These are phyloP conservation scores for Leccinellum albellum DNA, from an alignment of 768 basidiomycete genomes.

Conservation along the genomic window DNA sequence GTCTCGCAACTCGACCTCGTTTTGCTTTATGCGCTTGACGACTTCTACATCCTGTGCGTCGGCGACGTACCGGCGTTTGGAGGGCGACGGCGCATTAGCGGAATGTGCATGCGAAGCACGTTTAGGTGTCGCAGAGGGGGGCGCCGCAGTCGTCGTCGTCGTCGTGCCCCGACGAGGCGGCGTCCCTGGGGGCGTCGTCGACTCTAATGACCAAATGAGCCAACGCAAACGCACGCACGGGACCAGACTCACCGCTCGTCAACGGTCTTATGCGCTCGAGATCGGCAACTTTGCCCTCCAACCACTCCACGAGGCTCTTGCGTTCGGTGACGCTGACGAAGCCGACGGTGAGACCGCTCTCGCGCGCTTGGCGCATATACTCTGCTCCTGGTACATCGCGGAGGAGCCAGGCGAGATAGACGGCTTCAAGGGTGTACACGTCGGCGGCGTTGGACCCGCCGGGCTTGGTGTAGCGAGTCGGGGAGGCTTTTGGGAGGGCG, in stretches of 20 bases:
- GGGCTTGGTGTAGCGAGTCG: constrained; percentile 77
- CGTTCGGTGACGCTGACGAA: constrained; percentile 87
- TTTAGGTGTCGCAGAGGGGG: constrained; percentile 13
- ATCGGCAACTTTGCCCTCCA: constrained; percentile 51
- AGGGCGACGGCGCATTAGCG: constrained; percentile 38
- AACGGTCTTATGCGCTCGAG: constrained; percentile 25
- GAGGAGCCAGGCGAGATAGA: constrained; percentile 82
- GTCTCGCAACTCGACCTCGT: constrained; percentile 78
- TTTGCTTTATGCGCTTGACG: constrained; percentile 76
- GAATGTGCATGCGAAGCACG: constrained; percentile 20
- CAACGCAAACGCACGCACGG: background rate
- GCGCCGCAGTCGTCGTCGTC: background rate
- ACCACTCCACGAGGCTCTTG: constrained; percentile 81
- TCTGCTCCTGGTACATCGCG: constrained; percentile 73
- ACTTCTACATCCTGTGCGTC: constrained; percentile 76
- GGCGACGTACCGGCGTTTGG: constrained; percentile 75
- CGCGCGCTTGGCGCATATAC: constrained; percentile 84
- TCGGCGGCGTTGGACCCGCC: constrained; percentile 42
- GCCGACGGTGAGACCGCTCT: constrained; percentile 65
- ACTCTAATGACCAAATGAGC: constrained; percentile 30
- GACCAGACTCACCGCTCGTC: constrained; percentile 16
- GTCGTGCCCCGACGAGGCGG: constrained; percentile 38
- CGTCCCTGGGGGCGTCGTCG: constrained; percentile 60
- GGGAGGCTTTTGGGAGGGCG: constrained; percentile 64
- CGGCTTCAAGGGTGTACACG: constrained; percentile 74